Evolutionary conservation across 2,329 filamentous ascomycete species (phyloP).

Genomic region (Cladosporium sp.): DNA sequence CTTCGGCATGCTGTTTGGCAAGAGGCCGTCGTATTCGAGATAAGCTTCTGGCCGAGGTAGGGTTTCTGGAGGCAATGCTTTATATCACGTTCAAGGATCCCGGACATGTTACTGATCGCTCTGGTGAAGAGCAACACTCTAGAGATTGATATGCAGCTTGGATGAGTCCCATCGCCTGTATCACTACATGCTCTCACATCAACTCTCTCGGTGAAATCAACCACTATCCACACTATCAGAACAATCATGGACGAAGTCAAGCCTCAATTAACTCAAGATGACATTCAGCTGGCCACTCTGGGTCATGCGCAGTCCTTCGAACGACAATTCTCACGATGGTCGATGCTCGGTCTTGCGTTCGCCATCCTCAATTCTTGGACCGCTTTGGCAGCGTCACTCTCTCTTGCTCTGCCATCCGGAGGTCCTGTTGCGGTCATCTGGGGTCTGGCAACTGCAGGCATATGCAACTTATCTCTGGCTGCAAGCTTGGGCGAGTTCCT

Average conservation of each 20-base stretch:
- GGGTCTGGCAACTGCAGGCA: conserved; percentile 43
- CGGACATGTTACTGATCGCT: too few relatives aligned
- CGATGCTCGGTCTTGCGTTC: conserved; percentile 53
- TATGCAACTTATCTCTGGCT: conserved; percentile 62
- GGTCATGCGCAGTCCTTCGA: conserved; percentile 50
- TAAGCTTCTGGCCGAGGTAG: too few relatives aligned
- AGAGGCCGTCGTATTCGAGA: too few relatives aligned
- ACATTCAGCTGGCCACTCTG: conserved; percentile 37
- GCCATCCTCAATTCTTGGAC: conserved; percentile 56
- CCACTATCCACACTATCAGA: too few relatives aligned
- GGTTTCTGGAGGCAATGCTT: too few relatives aligned
- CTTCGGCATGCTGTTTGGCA: too few relatives aligned
- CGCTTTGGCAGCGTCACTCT: conserved; percentile 48
- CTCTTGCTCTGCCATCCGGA: conserved; percentile 58
- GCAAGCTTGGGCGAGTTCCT: conserved; percentile 63
- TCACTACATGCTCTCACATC: too few relatives aligned
- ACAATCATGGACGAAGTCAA: background rate
- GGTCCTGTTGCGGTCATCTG: conserved; percentile 63
- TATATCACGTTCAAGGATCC: too few relatives aligned
- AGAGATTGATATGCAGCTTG: too few relatives aligned
- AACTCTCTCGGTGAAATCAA: too few relatives aligned
- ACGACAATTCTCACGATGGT: conserved; percentile 48
- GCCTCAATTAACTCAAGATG: background rate
- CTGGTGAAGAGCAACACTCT: too few relatives aligned
- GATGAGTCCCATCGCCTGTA: too few relatives aligned